Evolutionary conservation across 2,329 filamentous ascomycete genomes (phyloP).

Genomic region (Grosmannia clavigera): DNA sequence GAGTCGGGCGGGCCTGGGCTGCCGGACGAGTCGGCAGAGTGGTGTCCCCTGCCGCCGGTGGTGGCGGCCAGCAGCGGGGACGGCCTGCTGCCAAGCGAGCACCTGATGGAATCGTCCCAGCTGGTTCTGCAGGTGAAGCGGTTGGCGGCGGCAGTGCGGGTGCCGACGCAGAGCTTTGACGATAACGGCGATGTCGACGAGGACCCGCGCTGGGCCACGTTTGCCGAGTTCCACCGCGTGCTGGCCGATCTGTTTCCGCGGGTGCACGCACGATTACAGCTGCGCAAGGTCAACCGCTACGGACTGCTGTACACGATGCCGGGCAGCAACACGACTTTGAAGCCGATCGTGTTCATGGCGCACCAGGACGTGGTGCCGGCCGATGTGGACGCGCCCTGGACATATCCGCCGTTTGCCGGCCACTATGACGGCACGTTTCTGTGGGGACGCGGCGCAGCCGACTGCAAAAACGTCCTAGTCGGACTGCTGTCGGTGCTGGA

Average conservation of each 20-base stretch:
- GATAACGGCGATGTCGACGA: conserved; percentile 37
- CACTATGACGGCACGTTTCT: conserved; percentile 43
- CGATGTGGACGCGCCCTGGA: conserved; percentile 40
- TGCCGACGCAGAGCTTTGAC: conserved; percentile 20
- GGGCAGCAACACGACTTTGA: conserved; percentile 34
- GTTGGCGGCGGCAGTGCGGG: conserved; percentile 17
- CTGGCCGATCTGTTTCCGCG: conserved; percentile 38
- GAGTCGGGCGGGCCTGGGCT: not conserved
- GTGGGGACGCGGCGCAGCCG: conserved; percentile 47
- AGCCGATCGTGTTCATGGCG: conserved; percentile 46
- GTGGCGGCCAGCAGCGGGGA: not conserved
- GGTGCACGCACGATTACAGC: conserved; percentile 22
- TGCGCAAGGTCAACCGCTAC: conserved; percentile 46
- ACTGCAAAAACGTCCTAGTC: conserved; percentile 49
- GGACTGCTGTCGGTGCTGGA: conserved; percentile 43
- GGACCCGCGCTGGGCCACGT: conserved; percentile 45
- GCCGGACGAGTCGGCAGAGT: conserved; percentile 1
- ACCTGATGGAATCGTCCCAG: not conserved
- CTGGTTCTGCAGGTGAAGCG: conserved; percentile 11
- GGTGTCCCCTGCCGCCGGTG: conserved; percentile 6
- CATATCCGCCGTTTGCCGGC: conserved; percentile 44
- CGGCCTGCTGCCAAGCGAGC: conserved; percentile 1
- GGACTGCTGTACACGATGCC: conserved; percentile 46
- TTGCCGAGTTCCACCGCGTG: conserved; percentile 39
- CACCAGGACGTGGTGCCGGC: conserved; percentile 54